Conservation (phyloP, 2,329 filamentous ascomycete genomes). For the Davidsoniella eucalypti region DNA sequence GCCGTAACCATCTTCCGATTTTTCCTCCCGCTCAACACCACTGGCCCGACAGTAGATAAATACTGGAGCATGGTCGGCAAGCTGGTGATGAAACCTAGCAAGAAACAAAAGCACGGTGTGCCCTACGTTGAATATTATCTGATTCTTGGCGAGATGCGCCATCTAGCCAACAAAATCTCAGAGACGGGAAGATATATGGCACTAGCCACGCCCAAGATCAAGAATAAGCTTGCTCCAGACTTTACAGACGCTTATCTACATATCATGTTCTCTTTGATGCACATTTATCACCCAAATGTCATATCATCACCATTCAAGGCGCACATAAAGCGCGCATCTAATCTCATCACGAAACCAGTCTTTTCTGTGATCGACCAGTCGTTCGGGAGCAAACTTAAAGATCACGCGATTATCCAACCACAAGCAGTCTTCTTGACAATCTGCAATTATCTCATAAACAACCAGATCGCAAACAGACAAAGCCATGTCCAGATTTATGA, state of each 20-base stretch:
- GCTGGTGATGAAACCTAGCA: not conserved
- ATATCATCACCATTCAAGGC: not conserved
- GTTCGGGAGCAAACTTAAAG: not conserved
- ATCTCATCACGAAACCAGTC: not conserved
- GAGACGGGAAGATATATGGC: not conserved
- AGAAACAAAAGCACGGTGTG: not conserved
- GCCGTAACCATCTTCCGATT: slow-evolving; percentile 25
- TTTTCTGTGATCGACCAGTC: not conserved
- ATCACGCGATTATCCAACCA: not conserved
- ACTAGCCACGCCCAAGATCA: not conserved
- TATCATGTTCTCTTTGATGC: not conserved
- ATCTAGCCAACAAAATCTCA: not conserved
- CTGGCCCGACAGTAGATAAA: slow-evolving; percentile 24
- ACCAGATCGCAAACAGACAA: not conserved
- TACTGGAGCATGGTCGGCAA: not conserved
- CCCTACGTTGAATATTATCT: not conserved
- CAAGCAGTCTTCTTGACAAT: not conserved
- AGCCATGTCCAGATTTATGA: not conserved
- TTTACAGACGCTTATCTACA: not conserved
- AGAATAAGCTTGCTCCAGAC: not conserved
- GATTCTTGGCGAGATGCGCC: not conserved
- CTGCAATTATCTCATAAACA: not conserved
- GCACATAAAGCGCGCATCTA: not conserved
- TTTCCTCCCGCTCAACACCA: slow-evolving; percentile 24
- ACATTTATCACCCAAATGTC: not conserved